Percentiles rank a stretch among this genome's conserved stretches.
Evolutionary conservation across 2,329 filamentous ascomycete genomes (phyloP).

Genomic region (Fusarium hostae): DNA sequence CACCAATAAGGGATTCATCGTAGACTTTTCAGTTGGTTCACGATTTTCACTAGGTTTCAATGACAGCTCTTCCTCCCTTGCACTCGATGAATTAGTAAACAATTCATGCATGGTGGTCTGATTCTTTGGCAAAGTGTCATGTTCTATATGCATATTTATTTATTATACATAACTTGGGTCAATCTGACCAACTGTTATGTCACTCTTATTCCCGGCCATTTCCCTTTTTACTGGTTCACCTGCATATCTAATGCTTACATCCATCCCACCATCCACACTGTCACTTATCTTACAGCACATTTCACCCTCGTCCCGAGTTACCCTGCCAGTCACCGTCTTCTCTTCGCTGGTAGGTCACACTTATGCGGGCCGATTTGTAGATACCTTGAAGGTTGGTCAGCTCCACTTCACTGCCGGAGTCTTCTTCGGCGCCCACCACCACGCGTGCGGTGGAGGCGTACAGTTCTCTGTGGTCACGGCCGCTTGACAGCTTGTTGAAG

Average conservation of each 20-base stretch:
- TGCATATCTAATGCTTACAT: neutral
- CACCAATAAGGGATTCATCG: conserved; percentile 9
- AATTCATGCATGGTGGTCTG: neutral
- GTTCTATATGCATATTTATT: neutral
- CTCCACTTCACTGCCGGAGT: conserved; percentile 40
- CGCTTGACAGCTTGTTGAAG: conserved; percentile 37
- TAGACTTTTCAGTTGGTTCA: neutral
- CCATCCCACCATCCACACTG: neutral
- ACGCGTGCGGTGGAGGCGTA: conserved; percentile 24
- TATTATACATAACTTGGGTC: neutral
- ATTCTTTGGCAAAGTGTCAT: neutral
- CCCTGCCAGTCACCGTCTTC: conserved; percentile 13
- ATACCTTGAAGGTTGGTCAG: conserved; percentile 36
- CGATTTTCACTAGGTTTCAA: neutral
- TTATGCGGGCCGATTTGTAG: conserved; percentile 40
- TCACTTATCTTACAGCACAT: neutral
- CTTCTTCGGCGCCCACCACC: conserved; percentile 24
- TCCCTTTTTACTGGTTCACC: neutral
- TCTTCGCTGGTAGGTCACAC: conserved; percentile 32
- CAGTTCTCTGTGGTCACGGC: conserved; percentile 23
- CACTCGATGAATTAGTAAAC: rapidly evolving
- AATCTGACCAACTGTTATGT: neutral
- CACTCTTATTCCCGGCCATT: neutral
- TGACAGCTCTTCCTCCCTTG: rapidly evolving
- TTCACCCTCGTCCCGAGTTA: neutral